Percentiles rank a stretch among this genome's conserved stretches.
Conservation (phyloP, 2,329 filamentous ascomycete species). For the Xylaria multiplex region DNA sequence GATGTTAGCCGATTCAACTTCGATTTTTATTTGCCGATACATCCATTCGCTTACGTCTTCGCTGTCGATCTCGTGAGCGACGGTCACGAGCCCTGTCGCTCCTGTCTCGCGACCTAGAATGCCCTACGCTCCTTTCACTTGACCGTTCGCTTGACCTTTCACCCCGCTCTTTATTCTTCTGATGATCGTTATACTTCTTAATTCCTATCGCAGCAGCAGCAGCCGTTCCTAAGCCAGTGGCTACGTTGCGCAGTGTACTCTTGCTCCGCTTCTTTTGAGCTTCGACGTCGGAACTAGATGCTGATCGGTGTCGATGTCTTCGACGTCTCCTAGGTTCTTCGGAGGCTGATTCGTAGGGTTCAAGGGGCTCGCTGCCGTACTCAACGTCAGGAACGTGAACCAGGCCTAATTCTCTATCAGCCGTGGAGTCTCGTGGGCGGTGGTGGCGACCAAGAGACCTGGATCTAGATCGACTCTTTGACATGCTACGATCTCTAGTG, state of each 20-base stretch:
- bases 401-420: constrained; percentile 75
- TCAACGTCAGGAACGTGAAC: constrained; percentile 60
- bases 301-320: constrained; percentile 52
- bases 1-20: constrained; percentile 34
- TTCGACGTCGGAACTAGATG: constrained; percentile 50
- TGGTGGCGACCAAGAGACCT: constrained; percentile 53
- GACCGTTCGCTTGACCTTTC: constrained; percentile 50
- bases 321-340: constrained; percentile 56
- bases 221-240: constrained; percentile 64
- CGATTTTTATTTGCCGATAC: not conserved
- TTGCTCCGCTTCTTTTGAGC: constrained; percentile 62
- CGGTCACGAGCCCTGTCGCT: constrained; percentile 46
- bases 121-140: constrained; percentile 46
- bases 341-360: constrained; percentile 60
- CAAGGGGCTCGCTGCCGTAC: constrained; percentile 69
- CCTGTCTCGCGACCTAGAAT: constrained; percentile 40
- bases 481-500: constrained; percentile 59
- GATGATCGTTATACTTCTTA: constrained; percentile 66
- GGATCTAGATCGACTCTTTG: constrained; percentile 51
- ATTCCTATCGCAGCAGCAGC: constrained; percentile 69
- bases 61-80: constrained; percentile 52
- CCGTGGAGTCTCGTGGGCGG: constrained; percentile 60
- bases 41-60: constrained; percentile 44
- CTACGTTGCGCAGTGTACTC: constrained; percentile 65
- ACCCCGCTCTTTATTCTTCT: constrained; percentile 54